Evolutionary conservation across 1,284 basidiomycete species (phyloP), one percentile per base, ranked within the genome.

Genomic region (Apiotrichum mycotoxinovorans): DNA sequence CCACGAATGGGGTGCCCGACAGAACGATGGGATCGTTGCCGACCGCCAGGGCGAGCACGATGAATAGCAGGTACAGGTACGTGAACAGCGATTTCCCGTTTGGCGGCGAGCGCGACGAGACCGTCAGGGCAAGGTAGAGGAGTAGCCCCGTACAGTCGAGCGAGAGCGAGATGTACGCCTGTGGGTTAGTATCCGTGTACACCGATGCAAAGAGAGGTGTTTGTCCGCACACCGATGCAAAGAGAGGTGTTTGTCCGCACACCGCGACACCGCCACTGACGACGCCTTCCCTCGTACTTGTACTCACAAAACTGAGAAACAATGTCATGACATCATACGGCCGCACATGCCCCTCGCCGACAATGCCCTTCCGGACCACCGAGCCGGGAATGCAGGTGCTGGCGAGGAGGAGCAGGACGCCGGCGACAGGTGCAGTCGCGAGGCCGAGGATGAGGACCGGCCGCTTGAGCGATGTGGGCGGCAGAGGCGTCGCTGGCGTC

Each of bases 311-410:
- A 2, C 88, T 89, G 63, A 92, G 85, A 78, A 98, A 97, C 4
- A 98, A 80, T 27, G 91, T 89, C 74, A 98, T 84, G 60, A 98
- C 92, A 73, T 96, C 91, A 68, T 94, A 90, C 0, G 95, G 94
- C 64, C 89, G 84, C 40, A 97, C 83, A 48, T 86, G 78, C 2
- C 34, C 50, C 22, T 87, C 87, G 3, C 77, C 77, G 1, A 81
- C 79, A 40, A 83, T 82, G 14, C 93, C 93, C 54, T 83, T 78
- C 8, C 85, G 81, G 26, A 95, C 71, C 73, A 80, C 87, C 0
- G 67, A 61, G 0, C 85, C 81, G 55, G 86, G 82, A 22, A 96
- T 84, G 56, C 86, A 87, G 51, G 85, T 84, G 0, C 85, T 81
- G 0, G 87, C 87, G 66, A 92, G 85, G 15, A 96, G 80, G 34